Evolutionary conservation across 177 flowering plant genomes (phyloP), one percentile per base, ranked within the genome.

Genomic region (Vitis hybrid): DNA sequence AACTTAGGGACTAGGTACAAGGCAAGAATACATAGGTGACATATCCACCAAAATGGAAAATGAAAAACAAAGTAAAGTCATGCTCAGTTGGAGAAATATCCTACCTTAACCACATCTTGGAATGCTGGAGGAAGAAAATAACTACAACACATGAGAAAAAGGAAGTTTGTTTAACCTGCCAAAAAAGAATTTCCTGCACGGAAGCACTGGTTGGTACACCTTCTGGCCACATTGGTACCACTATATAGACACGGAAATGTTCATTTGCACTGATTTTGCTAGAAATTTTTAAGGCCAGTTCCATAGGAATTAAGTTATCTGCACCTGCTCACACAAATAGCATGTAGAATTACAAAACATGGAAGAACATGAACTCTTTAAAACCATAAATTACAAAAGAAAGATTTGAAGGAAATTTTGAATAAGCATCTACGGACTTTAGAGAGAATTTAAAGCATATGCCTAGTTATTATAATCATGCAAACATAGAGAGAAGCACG

Each of bases 221-320:
- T 80, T 91, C 94, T 12, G 94, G 97, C 94, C 94, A 91, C 97
- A 91, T 87, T 52, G 94, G 97, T 56, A 91, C 84, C 5, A 88
- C 88, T 23, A 91, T 70, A 68, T 90, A 91, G 11, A 83, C 94
- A n/a, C 85, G 56, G 63, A 91, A 91, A n/a, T 86, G 82, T 74
- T 91, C 91, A 15, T 85, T 81, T 49, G 80, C 81, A 9, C 60
- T 77, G 64, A 91, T 91, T 76, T 91, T 90, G 80, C 84, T 86
- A 0, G 83, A 89, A 66, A 91, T 87, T 80, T 91, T 91, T 75
- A 91, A 60, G 34, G 94, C 97, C 71, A 91, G 56, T 65, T 91
- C 97, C 89, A 91, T 88, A 2, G 97, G 94, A 34, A 91, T 75
- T 71, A 88, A 79, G 62, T 90, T 88, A 73, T 90, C 84, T 1